Evolutionary conservation across 1,284 basidiomycete genomes (phyloP), one percentile per base, ranked within the genome.

Genomic region (Pseudozyma thailandica): DNA sequence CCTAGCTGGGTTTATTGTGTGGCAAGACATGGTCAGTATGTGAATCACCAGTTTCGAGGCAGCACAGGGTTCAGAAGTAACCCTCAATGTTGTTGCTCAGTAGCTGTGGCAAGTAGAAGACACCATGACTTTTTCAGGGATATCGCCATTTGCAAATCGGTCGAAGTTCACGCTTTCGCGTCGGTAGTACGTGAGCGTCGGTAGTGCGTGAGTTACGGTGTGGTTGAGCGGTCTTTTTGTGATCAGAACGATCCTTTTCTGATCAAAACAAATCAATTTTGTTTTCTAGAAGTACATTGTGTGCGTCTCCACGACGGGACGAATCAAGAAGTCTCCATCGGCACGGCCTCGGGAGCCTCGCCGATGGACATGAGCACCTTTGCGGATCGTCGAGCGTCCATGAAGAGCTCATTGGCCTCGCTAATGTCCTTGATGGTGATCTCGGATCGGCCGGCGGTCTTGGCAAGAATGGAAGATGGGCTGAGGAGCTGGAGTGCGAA

Each of bases 401-500:
- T 86, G 87, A 98, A 98, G 21, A 98, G 86, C 23, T 68, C 62
- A 82, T 93, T 92, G 62, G 90, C 90, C 86, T 98, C 94, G 21
- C 87, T 86, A 48, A 98, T 89, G 81, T 98, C 95, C 64, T 94
- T 91, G 10, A 90, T 84, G 55, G 89, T 88, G 56, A 98, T 92
- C 77, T 94, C 90, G 23, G 85, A 86, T 59, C 92, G 89, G 3
- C 94, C 93, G 0, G 87, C 87, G 15, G 94, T 84, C 44, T 87
- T 86, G 5, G 93, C 89, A 2, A 97, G 87, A 75, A 98, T 96
- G n/a, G 91, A 90, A 1, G 93, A 92, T 0, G 95, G 95, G 0
- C 92, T 91, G 58, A 98, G 87, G 9, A 98, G 86, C 83, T 98
- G 95, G 13, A 98, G 86, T 1, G 92, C 92, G 83, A 94, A 97